Evolutionary conservation across 1,284 basidiomycete species (phyloP), one percentile per base, ranked within the genome.

Genomic region (Ganoderma lingzhi): DNA sequence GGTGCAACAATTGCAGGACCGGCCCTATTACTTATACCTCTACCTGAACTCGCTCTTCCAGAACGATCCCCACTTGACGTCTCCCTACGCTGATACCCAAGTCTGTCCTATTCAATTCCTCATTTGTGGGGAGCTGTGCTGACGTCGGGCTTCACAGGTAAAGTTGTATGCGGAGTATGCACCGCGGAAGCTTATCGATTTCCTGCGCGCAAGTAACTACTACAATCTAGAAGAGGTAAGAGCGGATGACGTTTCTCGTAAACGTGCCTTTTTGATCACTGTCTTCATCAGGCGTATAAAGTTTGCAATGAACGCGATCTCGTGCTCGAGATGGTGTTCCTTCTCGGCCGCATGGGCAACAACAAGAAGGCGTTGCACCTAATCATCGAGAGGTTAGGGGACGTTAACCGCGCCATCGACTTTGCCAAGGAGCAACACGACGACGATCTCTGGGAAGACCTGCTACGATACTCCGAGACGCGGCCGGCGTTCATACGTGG

Each of bases 351-450:
- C 12, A 98, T 99, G 93, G 98, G 98, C 6, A 95, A 99, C 80
- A 98, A 98, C 81, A 97, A 96, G 83, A 88, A 95, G 75, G 98
- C 98, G 0, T 82, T 99, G 69, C 94, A 92, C 69, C 87, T 99
- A 37, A 99, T 99, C 76, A 99, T 99, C 71, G 96, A 99, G 78
- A 88, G 96, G 15, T 85, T 99, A 2, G 96, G 93, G 0, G 97
- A 99, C 78, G 98, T 99, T 1, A 88, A 96, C 73, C 85, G 95
- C 66, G 97, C 97, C 0, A 99, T 99, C 76, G 97, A 98, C 70
- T 99, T 99, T 78, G 97, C 97, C 0, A 97, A 97, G 78, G 97
- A 99, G 79, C 97, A 99, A 80, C 93, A 93, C 69, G 98, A 99
- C 75, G 92, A 96, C 73, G 98, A 99, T 79, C 88, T 99, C 0